phyloP scores from a whole-genome alignment of 2,329 filamentous ascomycete genomes.

The Lojkania enalia region DNA sequence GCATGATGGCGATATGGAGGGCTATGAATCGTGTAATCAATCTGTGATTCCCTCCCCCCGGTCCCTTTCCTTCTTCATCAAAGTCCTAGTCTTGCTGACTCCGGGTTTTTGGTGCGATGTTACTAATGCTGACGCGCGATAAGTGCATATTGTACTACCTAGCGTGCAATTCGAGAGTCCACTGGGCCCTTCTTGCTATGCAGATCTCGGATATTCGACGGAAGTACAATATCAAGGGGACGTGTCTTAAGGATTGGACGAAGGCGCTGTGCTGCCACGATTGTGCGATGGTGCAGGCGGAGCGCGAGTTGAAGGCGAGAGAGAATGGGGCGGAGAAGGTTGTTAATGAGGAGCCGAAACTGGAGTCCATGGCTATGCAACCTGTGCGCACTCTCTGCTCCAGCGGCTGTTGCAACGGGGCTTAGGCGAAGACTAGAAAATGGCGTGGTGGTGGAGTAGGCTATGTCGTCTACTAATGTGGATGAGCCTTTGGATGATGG shows the following conservation, averaged over 20 bases:
- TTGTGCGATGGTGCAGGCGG: slow-evolving; percentile 26
- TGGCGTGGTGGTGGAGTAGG: too few species aligned
- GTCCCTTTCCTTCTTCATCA: background rate
- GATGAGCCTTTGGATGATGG: too few species aligned
- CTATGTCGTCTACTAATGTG: too few species aligned
- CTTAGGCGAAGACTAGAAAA: too few species aligned
- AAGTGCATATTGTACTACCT: slow-evolving; percentile 28
- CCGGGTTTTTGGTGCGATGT: background rate
- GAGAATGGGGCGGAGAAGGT: slow-evolving; percentile 23
- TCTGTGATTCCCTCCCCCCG: slow-evolving; percentile 21
- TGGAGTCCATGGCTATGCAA: slow-evolving; percentile 14
- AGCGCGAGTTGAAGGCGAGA: slow-evolving; percentile 22
- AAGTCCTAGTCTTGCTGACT: background rate
- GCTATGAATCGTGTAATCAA: slow-evolving; percentile 38
- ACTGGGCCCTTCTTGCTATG: slow-evolving; percentile 21
- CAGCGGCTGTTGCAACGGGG: too few species aligned
- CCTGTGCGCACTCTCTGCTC: too few species aligned
- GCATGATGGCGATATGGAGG: slow-evolving; percentile 34
- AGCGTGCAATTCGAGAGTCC: slow-evolving; percentile 20
- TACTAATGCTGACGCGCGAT: background rate
- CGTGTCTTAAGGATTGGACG: slow-evolving; percentile 22
- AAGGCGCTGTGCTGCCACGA: slow-evolving; percentile 28
- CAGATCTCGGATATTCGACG: slow-evolving; percentile 30
- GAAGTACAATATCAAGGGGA: slow-evolving; percentile 28
- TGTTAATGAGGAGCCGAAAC: slow-evolving; percentile 13